Evolutionary conservation across 495 filamentous ascomycete genomes (phyloP).

Genomic region (Penicillium lividum): DNA sequence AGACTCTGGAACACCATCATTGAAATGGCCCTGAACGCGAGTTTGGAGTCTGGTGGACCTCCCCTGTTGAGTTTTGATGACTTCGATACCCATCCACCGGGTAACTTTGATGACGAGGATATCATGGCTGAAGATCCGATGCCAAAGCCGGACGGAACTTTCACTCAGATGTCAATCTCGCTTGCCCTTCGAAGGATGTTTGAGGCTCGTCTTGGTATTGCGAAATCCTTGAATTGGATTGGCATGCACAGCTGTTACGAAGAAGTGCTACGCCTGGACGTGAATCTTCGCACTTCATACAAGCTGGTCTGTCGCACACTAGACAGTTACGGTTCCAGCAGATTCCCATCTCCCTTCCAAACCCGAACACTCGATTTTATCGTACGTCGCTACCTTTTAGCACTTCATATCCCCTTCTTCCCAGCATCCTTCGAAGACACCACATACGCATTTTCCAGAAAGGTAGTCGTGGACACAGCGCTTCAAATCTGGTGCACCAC

Average conservation of each 20-base stretch:
- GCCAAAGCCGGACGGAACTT: conserved; percentile 34
- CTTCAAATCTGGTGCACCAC: conserved; percentile 50
- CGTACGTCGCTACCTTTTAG: conserved; percentile 45
- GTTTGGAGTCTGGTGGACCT: conserved; percentile 52
- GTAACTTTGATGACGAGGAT: conserved; percentile 48
- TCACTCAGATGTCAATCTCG: conserved; percentile 46
- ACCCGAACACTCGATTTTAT: conserved; percentile 43
- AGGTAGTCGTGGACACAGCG: conserved; percentile 47
- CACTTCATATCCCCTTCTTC: conserved; percentile 54
- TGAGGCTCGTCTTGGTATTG: conserved; percentile 47
- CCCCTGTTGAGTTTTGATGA: conserved; percentile 50
- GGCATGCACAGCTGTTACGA: conserved; percentile 34
- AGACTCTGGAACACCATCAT: conserved; percentile 63
- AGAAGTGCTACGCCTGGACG: conserved; percentile 38
- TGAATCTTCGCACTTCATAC: conserved; percentile 36
- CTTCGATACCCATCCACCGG: conserved; percentile 56
- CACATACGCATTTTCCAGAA: conserved; percentile 51
- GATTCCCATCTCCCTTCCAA: conserved; percentile 35
- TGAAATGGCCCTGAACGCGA: conserved; percentile 54
- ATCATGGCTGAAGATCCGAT: conserved; percentile 29
- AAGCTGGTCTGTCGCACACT: conserved; percentile 36
- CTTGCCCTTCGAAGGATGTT: conserved; percentile 49
- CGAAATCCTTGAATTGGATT: conserved; percentile 49
- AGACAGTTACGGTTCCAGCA: conserved; percentile 27
- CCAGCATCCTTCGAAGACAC: conserved; percentile 34